Evolutionary conservation across 2,329 filamentous ascomycete species (phyloP), one percentile per base, ranked within the genome.

Genomic region (Colletotrichum somersetense): DNA sequence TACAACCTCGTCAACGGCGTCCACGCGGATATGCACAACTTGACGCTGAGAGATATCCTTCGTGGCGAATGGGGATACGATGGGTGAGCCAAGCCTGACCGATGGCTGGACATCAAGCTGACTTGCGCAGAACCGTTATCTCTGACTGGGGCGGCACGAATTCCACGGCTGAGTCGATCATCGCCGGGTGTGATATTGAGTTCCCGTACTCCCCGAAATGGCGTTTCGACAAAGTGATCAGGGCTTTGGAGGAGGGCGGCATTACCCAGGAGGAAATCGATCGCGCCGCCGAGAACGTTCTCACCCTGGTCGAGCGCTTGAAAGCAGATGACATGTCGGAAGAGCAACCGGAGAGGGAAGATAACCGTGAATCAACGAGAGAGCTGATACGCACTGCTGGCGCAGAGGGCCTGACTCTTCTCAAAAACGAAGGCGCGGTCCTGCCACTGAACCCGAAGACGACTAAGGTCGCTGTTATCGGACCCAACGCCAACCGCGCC

Each of bases 1-100:
- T 93, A 92, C 77, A 92, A 92, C 75, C 82, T 91, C 40, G 81
- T 92, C 75, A 92, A 92, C 77, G 90, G 91, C 5, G 79, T 87
- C 5, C 89, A 91, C 75, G 86, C 88, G 26, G 88, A 89, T 73
- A 86, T 89, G 84, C 88, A 90, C 74, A 80, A 78, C 18, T 83
- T 87, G 67, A 86, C 85, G 0, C 80, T 91, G n/a, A 86, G 84
- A 71, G 83, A 87, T 33, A 88, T 91, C 26, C 82, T 91, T 33
- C 84, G 89, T 30, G 87, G 86, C 38, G 89, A 91, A 77, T 91
- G 89, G 89, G 81, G 82, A n/a, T 91, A 89, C 74, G 87, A 91
- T 69, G 89, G 88, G 86, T 88, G 77, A 79, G 80, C 78, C 8
- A 18, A 8, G 18, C 55, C 38, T 18, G 20, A 18, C 18, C 18